Percentiles rank a stretch among this genome's conserved stretches.
Conservation (phyloP, 805 yeast species). For the Candida ortonii region DNA sequence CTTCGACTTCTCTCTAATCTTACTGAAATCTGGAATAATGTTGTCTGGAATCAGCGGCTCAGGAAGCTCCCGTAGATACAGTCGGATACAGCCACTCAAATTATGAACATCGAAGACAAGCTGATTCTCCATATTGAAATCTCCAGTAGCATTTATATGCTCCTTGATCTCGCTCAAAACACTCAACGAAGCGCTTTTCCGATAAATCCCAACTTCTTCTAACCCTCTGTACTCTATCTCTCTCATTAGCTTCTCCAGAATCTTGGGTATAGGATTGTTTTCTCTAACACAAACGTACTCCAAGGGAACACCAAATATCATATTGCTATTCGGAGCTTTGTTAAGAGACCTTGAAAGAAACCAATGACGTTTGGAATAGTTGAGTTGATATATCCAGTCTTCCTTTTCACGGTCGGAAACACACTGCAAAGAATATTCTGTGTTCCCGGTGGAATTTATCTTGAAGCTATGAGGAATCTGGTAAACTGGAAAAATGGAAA, state of each 20-base stretch:
- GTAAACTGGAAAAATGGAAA: slow-evolving; percentile 51
- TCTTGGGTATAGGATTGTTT: slow-evolving; percentile 54
- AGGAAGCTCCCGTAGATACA: slow-evolving; percentile 80
- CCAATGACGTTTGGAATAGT: slow-evolving; percentile 54
- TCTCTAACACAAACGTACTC: slow-evolving; percentile 74
- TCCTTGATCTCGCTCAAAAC: slow-evolving; percentile 43
- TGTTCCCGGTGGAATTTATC: slow-evolving; percentile 32
- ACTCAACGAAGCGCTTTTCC: slow-evolving; percentile 57
- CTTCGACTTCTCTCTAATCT: slow-evolving; percentile 27
- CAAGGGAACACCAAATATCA: slow-evolving; percentile 85
- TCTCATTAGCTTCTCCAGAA: slow-evolving; percentile 61
- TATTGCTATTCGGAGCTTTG: slow-evolving; percentile 20
- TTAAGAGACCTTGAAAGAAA: slow-evolving; percentile 40
- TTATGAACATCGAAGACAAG: slow-evolving; percentile 71
- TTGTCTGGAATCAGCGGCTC: slow-evolving; percentile 73
- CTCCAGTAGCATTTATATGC: slow-evolving; percentile 46
- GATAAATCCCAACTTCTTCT: slow-evolving; percentile 86
- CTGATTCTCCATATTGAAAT: slow-evolving; percentile 41
- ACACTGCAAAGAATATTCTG: slow-evolving; percentile 66
- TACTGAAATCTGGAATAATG: slow-evolving; percentile 57
- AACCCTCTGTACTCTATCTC: slow-evolving; percentile 86
- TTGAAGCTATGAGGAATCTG: slow-evolving; percentile 48
- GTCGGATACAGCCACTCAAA: slow-evolving; percentile 82
- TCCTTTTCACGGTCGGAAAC: slow-evolving; percentile 56
- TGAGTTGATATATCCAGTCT: slow-evolving; percentile 64